Percentiles rank a stretch among this genome's conserved stretches.
phyloP scores from a whole-genome alignment of 2,329 filamentous ascomycete species.

The Sordariomycetes sp. region DNA sequence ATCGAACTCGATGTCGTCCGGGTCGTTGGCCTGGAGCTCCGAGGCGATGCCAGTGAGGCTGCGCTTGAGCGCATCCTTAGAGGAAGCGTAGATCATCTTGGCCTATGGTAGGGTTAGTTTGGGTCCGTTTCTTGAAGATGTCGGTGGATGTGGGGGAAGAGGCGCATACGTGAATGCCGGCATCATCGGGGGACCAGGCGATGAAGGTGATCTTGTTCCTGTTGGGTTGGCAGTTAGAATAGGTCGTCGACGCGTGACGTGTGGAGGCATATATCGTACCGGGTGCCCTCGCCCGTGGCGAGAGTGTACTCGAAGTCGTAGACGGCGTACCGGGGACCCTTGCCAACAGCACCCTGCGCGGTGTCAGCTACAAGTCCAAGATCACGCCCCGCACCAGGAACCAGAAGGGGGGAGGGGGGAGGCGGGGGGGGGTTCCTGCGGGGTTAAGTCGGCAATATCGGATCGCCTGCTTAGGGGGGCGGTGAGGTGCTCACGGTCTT shows the following conservation, averaged over 20 bases:
- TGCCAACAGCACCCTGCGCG: conserved; percentile 39
- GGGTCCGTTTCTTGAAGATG: not conserved
- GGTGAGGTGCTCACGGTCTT: conserved; percentile 39
- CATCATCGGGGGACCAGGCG: conserved; percentile 72
- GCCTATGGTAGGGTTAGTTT: conserved; percentile 32
- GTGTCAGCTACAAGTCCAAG: not conserved
- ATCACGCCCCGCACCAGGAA: not conserved
- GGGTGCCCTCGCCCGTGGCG: conserved; percentile 57
- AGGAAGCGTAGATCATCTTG: conserved; percentile 85
- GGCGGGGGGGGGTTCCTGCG: too few relatives aligned
- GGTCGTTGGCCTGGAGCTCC: conserved; percentile 76
- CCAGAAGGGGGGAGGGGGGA: too few relatives aligned
- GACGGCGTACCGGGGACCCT: conserved; percentile 70
- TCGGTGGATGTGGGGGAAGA: too few relatives aligned
- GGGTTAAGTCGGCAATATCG: not conserved
- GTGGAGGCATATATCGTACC: conserved; percentile 29
- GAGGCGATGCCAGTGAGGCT: conserved; percentile 60
- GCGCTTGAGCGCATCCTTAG: conserved; percentile 76
- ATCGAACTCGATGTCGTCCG: conserved; percentile 69
- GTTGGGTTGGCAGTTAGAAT: conserved; percentile 4
- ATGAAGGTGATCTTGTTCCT: conserved; percentile 73
- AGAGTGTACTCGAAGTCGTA: conserved; percentile 75
- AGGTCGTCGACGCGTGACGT: not conserved
- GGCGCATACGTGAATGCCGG: conserved; percentile 61
- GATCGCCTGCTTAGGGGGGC: not conserved